Evolutionary conservation across 768 basidiomycete species (phyloP).

Genomic region (Tylopilus sp.): DNA sequence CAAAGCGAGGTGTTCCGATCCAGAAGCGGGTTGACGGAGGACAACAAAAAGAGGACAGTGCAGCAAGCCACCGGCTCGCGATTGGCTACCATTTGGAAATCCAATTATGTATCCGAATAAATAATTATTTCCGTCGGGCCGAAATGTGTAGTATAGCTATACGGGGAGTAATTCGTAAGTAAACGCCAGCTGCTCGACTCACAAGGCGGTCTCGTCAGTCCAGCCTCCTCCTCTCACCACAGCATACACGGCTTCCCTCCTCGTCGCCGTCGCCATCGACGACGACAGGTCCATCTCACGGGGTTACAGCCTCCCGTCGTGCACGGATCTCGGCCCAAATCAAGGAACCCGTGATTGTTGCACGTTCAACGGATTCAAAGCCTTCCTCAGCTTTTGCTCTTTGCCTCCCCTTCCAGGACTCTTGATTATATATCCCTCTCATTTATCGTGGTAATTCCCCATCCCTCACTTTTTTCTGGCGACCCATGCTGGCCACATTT

Average conservation of each 20-base stretch:
- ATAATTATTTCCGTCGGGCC: slow-evolving; percentile 17
- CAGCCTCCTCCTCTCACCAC: slow-evolving; percentile 20
- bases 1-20: slow-evolving; percentile 8
- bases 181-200: slow-evolving; percentile 15
- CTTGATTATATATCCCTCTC: slow-evolving; percentile 20
- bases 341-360: slow-evolving; percentile 28
- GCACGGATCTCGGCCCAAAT: slow-evolving; percentile 24
- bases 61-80: not conserved
- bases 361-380: slow-evolving; percentile 13
- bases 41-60: not conserved
- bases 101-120: slow-evolving; percentile 3
- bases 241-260: slow-evolving; percentile 8
- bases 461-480: slow-evolving; percentile 9
- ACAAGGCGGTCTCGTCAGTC: slow-evolving; percentile 15
- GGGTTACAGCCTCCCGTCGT: not conserved
- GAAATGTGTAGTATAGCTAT: slow-evolving; percentile 5
- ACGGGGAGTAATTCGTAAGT: slow-evolving; percentile 22
- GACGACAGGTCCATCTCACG: slow-evolving; percentile 4
- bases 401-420: slow-evolving; percentile 14
- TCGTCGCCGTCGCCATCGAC: slow-evolving; percentile 6
- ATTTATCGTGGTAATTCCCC: slow-evolving; percentile 5
- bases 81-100: slow-evolving; percentile 3
- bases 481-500: slow-evolving; percentile 47
- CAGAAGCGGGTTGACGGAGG: slow-evolving; percentile 7
- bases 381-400: slow-evolving; percentile 13